Evolutionary conservation across 148 eudicot species (phyloP).

Genomic region (Vaccinium corymbosum): DNA sequence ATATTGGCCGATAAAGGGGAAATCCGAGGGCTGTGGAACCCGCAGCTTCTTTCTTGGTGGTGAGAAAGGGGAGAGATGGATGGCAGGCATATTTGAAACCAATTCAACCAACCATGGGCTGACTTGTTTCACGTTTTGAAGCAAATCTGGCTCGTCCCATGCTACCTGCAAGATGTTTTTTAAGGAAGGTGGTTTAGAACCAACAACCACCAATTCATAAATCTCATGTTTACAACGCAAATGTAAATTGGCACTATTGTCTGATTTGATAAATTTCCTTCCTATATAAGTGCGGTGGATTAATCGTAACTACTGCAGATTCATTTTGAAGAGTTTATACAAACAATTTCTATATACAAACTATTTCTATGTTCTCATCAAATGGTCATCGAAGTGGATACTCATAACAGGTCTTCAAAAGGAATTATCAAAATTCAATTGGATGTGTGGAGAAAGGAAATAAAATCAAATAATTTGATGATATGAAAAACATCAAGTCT

Average conservation of each 20-base stretch:
- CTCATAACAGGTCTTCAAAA: not conserved
- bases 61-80: constrained; percentile 48
- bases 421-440: not conserved
- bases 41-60: constrained; percentile 67
- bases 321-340: not conserved
- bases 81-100: constrained; percentile 50
- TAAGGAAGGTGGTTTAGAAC: not conserved
- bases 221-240: not conserved
- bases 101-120: constrained; percentile 72
- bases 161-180: constrained; percentile 36
- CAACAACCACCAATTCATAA: not conserved
- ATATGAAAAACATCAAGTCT: not conserved
- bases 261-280: not conserved
- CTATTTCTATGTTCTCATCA: not conserved
- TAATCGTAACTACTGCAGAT: not conserved
- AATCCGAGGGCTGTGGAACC: constrained; percentile 48
- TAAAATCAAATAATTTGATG: not conserved
- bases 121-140: constrained; percentile 60
- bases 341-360: not conserved
- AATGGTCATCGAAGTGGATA: not conserved
- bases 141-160: constrained; percentile 74
- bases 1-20: constrained; percentile 35
- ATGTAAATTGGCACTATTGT: not conserved
- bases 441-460: not conserved
- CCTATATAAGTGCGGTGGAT: not conserved